Evolutionary conservation across 2,329 filamentous ascomycete genomes (phyloP).

Genomic region (Sclerotiophoma versabilis): DNA sequence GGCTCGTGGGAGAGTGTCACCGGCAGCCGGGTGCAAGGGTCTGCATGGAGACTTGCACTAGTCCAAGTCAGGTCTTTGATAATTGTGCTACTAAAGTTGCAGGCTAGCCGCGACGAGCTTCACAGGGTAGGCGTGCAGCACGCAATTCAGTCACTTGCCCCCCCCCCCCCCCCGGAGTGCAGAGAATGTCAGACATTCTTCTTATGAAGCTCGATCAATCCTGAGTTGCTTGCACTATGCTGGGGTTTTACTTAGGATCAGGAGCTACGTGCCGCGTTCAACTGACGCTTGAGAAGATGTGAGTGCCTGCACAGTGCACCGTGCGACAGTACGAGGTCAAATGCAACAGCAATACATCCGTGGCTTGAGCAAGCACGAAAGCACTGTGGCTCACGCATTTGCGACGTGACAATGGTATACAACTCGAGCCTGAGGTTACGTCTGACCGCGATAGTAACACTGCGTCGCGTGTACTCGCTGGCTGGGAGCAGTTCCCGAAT

Average conservation of each 20-base stretch:
- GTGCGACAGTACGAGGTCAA: not conserved
- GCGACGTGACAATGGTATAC: constrained; percentile 7
- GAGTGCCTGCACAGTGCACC: not conserved
- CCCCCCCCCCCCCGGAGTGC: too few relatives aligned
- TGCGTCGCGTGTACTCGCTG: constrained; percentile 3
- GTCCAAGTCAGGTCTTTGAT: constrained; percentile 40
- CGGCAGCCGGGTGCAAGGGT: constrained; percentile 22
- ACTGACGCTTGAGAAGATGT: not conserved
- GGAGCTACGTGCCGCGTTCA: not conserved
- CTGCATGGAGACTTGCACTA: constrained; percentile 36
- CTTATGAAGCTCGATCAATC: constrained; percentile 7
- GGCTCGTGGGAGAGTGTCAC: constrained; percentile 28
- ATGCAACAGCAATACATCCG: not conserved
- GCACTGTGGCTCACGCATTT: not conserved
- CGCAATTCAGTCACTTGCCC: constrained; percentile 30
- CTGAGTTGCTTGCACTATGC: too few relatives aligned
- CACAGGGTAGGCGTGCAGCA: constrained; percentile 21
- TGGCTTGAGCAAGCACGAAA: not conserved
- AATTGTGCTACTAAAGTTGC: constrained; percentile 32
- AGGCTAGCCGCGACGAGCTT: constrained; percentile 18
- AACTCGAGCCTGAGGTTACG: constrained; percentile 7
- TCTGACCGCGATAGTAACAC: constrained; percentile 5
- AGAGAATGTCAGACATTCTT: not conserved
- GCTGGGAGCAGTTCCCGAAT: not conserved
- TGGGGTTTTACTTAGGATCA: too few relatives aligned